Percentiles rank a stretch among this genome's conserved stretches.
Conservation (phyloP, 352 stramenopile species). For the Phytophthora pini region DNA sequence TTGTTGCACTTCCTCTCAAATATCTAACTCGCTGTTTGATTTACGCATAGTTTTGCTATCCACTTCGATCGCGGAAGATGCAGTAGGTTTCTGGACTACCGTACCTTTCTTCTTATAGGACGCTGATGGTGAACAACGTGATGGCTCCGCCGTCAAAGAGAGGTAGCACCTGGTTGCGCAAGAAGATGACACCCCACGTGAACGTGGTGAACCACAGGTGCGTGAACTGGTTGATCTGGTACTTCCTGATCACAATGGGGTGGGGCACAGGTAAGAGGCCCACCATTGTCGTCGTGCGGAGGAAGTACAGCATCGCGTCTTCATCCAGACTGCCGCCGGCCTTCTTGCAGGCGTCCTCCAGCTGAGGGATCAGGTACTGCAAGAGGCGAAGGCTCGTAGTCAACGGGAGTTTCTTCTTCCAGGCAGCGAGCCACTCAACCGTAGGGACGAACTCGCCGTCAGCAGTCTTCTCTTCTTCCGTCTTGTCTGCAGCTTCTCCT, state of each 20-base stretch:
- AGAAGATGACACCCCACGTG: constrained; percentile 99
- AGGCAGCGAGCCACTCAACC: constrained; percentile 93
- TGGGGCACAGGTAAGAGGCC: constrained; percentile 97
- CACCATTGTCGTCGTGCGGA: constrained; percentile 98
- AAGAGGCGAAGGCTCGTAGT: constrained; percentile 95
- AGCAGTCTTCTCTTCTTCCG: constrained; percentile 5
- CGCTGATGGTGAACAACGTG: constrained; percentile 95
- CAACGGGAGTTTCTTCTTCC: constrained; percentile 95
- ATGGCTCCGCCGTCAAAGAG: constrained; percentile 98
- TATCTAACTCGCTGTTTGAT: constrained; percentile 39
- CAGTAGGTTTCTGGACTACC: constrained; percentile 11
- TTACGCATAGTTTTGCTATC: constrained; percentile 28
- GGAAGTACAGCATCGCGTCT: constrained; percentile 95
- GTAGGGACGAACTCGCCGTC: constrained; percentile 88
- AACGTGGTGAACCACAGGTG: constrained; percentile 99
- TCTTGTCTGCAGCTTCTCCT: constrained; percentile 20
- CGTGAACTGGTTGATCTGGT: constrained; percentile 99
- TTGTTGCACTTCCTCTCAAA: constrained; percentile 11
- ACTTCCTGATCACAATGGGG: constrained; percentile 98
- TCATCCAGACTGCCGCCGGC: constrained; percentile 93
- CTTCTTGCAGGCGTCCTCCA: constrained; percentile 80
- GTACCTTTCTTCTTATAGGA: constrained; percentile 58
- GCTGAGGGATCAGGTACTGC: constrained; percentile 93
- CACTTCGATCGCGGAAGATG: constrained; percentile 23
- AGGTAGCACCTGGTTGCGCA: constrained; percentile 96